Base-by-base conservation (phyloP, 805 yeast species). In the Wickerhamomyces rabaulensis region DNA sequence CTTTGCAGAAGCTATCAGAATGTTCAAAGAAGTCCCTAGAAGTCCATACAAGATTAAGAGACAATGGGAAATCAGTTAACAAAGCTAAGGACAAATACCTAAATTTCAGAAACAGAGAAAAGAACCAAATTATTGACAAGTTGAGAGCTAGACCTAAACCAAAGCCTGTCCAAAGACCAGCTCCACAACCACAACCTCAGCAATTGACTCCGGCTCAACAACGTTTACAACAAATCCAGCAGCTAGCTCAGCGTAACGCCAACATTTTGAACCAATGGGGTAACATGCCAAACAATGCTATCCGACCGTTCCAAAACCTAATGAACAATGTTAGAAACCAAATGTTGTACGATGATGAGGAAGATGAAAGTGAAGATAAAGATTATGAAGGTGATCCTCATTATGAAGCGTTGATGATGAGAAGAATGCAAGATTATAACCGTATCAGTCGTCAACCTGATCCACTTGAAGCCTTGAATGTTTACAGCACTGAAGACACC, bases 401-500 rank as follows among this genome's bases (percentile, higher is more conserved):
- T 39, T 39, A 17, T 22, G 36, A 33, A 8, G 27, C 3, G 12
- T 2, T 8, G 15, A 9, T 41, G 19, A 21, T 25, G 16, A 25
- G 17, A 9, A 13, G 6, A 13, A 15, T 29, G 25, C 9, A 8
- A 4, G 15, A 9, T 8, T 13, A 13, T 27, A 10, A 27, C n/a
- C n/a, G 10, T 4, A 7, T 16, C 4, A 10, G 5, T 9, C 20
- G 36, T 13, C 31, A 27, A n/a, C 19, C 12, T 33, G 36, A 33
- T 3, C 36, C 36, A 33, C 8, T 33, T 9, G 36, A 17, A 10
- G 3, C 36, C 13, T 16, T 33, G 20, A 33, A 36, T 12, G 39
- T 50, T 19, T 54, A 54, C 39, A 51, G 44, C 29, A 35, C 49
- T 6, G 46, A 31, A 9, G 51, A 52, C 35, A 36, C 42, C 9